These are phyloP conservation scores for Catunica adiposa DNA, from an alignment of 2,329 filamentous ascomycete genomes.

Conservation along the genomic window DNA sequence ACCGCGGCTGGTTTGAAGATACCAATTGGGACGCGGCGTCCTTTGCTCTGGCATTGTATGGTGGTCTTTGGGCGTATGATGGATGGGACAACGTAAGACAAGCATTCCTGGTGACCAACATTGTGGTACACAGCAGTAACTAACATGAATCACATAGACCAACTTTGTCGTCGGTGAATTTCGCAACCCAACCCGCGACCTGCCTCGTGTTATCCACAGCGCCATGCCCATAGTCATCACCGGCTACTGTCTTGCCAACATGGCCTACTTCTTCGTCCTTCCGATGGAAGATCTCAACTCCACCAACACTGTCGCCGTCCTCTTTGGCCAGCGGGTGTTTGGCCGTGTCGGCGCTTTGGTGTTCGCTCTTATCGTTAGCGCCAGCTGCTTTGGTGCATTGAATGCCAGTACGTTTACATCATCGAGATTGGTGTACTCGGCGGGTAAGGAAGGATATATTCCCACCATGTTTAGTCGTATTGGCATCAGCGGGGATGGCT, in stretches of 20 bases:
- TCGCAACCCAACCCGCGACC: constrained; percentile 72
- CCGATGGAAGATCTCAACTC: constrained; percentile 65
- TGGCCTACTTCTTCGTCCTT: constrained; percentile 88
- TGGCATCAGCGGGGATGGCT: constrained; percentile 40
- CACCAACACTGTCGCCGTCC: constrained; percentile 87
- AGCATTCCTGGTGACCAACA: neutral
- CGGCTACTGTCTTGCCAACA: constrained; percentile 77
- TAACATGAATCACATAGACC: constrained; percentile 15
- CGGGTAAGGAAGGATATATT: constrained; percentile 88
- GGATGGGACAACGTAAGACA: constrained; percentile 82
- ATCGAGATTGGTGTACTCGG: constrained; percentile 80
- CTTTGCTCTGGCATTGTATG: constrained; percentile 90
- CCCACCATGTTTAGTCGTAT: constrained; percentile 70
- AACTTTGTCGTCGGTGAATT: constrained; percentile 98
- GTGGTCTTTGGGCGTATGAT: constrained; percentile 93
- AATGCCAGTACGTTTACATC: constrained; percentile 92
- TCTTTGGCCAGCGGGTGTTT: constrained; percentile 82
- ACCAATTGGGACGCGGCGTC: constrained; percentile 65
- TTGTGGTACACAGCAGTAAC: constrained; percentile 11
- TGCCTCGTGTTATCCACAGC: constrained; percentile 89
- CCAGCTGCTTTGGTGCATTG: constrained; percentile 83
- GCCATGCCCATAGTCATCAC: constrained; percentile 89
- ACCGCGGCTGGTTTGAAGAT: constrained; percentile 70
- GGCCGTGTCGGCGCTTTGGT: constrained; percentile 67
- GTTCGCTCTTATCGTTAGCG: constrained; percentile 75